Percentiles rank a stretch among this genome's conserved stretches.
These are phyloP conservation scores for Abrus pulchellus DNA, from an alignment of 306 rosid species.

Conservation along the genomic window DNA sequence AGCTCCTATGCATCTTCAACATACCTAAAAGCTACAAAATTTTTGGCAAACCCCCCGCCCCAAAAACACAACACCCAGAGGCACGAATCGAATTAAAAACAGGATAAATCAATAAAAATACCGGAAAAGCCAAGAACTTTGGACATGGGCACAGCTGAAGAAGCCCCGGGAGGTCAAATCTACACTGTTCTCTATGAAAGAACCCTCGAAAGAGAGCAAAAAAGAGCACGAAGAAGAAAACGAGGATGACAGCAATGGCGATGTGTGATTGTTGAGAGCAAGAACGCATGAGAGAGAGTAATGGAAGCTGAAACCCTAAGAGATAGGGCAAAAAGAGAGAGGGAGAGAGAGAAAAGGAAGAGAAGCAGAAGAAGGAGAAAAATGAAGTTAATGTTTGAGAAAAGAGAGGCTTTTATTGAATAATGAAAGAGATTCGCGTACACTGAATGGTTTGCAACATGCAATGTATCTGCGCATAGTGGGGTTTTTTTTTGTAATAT, in stretches of 20 bases:
- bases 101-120: conserved; percentile 37
- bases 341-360: neutral
- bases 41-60: conserved; percentile 2
- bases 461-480: conserved; percentile 84
- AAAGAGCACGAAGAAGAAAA: conserved; percentile 57
- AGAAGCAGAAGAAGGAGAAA: neutral
- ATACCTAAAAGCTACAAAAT: conserved; percentile 23
- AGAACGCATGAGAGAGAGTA: conserved; percentile 65
- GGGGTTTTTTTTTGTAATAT: conserved; percentile 66
- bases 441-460: conserved; percentile 66
- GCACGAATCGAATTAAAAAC: conserved; percentile 4
- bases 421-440: conserved; percentile 47
- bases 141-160: conserved; percentile 76
- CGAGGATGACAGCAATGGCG: conserved; percentile 31
- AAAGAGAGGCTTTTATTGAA: conserved; percentile 53
- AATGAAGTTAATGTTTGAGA: conserved; percentile 31
- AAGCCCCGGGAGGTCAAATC: conserved; percentile 61
- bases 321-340: conserved; percentile 75
- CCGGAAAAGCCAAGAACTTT: conserved; percentile 82
- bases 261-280: conserved; percentile 40
- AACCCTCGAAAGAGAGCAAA: conserved; percentile 88
- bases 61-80: conserved; percentile 5
- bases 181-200: conserved; percentile 51
- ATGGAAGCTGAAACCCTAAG: conserved; percentile 63
- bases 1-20: conserved; percentile 34